Evolutionary conservation across 2,329 filamentous ascomycete species (phyloP), one percentile per base, ranked within the genome.

Genomic region (Ilyonectria robusta): DNA sequence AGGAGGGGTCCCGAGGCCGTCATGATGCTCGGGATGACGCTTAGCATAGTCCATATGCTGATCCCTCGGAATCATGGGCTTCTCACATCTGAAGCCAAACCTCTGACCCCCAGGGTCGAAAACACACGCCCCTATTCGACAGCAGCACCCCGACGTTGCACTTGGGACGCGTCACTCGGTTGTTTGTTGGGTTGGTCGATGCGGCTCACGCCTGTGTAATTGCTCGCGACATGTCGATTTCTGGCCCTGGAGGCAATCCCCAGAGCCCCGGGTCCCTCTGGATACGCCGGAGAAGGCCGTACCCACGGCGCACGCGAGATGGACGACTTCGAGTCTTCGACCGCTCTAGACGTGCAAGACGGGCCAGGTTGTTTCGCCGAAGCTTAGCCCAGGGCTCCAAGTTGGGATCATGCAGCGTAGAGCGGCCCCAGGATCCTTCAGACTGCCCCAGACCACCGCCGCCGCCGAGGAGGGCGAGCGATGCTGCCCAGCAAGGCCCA

Each of bases 41-140:
- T 42, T 42, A 42, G 15, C 40, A 42, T n/a, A 42, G 15, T 42
- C 40, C 15, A 7, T 42, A 42, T 42, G 40, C 17, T 42, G 40
- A 42, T 42, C 40, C 15, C 8, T 42, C 40, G 40, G 40, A 42
- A n/a, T 17, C 13, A 42, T 17, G 40, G 7, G 8, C 8, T n/a
- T 42, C 40, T 42, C 40, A 8, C 40, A 42, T 42, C 40, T 42
- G 40, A 46, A 21, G 44, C 44, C n/a, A 33, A 29, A 33, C 29
- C n/a, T 21, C 48, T 51, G 29, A 31, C 48, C 48, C 23, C 47
- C 17, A 19, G 26, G 17, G 48, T 51, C 40, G 29, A 51, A 33
- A 33, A 51, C 48, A 51, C 48, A 21, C 26, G 29, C 48, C 48
- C 48, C 26, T 51, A 33, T 51, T 33, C 48, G 48, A 51, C 26